These are phyloP conservation scores for Vairimorpha ceranae DNA, from an alignment of 371 early-diverging fungal genomes.

Conservation along the genomic window DNA sequence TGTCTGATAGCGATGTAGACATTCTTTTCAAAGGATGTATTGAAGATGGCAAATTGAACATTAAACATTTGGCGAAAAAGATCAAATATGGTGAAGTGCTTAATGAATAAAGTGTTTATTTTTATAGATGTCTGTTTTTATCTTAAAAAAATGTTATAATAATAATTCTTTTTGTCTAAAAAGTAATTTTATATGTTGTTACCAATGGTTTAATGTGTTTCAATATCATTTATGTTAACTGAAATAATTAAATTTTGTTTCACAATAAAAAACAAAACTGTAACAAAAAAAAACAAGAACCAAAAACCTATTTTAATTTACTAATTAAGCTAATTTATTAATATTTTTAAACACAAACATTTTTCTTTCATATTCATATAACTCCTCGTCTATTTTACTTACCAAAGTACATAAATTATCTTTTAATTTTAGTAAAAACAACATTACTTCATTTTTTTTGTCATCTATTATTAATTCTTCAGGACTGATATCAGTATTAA, in stretches of 20 bases:
- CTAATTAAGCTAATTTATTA: conserved; percentile 13
- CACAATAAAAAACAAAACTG: too few relatives aligned
- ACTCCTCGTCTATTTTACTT: conserved; percentile 7
- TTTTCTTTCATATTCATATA: conserved; percentile 32
- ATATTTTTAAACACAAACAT: conserved; percentile 23
- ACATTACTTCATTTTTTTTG: conserved; percentile 24
- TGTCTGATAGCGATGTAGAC: conserved; percentile 75
- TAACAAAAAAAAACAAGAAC: too few relatives aligned
- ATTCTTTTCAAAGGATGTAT: conserved; percentile 40
- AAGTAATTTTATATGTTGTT: too few relatives aligned
- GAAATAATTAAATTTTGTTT: too few relatives aligned
- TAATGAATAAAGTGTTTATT: conserved; percentile 15
- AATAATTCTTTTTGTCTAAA: too few relatives aligned
- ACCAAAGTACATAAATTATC: conserved; percentile 12
- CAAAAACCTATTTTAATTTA: not conserved
- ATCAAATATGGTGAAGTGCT: conserved; percentile 57
- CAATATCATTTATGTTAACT: too few relatives aligned
- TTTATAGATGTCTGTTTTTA: not conserved
- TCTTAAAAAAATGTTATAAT: too few relatives aligned
- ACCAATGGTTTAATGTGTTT: too few relatives aligned
- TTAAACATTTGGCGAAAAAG: conserved; percentile 31
- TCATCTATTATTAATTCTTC: conserved; percentile 4
- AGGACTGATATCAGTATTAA: conserved; percentile 3
- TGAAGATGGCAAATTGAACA: conserved; percentile 36
- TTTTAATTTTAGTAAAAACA: conserved; percentile 14